phyloP scores from a whole-genome alignment of 805 yeast species.

The Ogataea pini region DNA sequence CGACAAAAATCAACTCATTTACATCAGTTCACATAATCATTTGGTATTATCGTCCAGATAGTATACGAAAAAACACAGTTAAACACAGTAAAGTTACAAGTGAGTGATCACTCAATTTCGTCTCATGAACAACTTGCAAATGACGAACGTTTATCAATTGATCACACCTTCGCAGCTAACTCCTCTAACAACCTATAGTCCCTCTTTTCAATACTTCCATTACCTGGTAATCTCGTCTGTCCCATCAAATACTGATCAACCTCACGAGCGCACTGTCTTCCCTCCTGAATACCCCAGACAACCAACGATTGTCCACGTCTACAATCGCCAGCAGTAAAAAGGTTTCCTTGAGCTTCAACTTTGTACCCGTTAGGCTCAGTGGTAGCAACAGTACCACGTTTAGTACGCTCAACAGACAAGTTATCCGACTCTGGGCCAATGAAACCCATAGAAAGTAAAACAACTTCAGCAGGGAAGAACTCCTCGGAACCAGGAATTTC shows the following conservation, averaged over 20 bases:
- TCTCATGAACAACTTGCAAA: too few species aligned
- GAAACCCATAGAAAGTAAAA: conserved; percentile 94
- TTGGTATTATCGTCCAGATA: background rate
- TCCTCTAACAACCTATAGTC: conserved; percentile 76
- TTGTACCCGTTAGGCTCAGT: conserved; percentile 63
- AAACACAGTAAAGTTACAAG: too few species aligned
- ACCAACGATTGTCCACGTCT: conserved; percentile 97
- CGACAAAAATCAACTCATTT: too few species aligned
- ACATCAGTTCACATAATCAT: background rate
- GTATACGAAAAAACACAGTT: background rate
- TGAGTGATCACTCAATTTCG: background rate
- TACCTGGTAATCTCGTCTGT: conserved; percentile 82
- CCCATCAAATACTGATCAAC: conserved; percentile 83
- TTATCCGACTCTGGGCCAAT: conserved; percentile 92
- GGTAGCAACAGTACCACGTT: conserved; percentile 82
- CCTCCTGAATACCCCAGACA: conserved; percentile 99
- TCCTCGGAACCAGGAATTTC: conserved; percentile 96
- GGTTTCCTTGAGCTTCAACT: conserved; percentile 60
- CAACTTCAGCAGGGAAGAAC: conserved; percentile 91
- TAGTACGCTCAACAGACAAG: conserved; percentile 65
- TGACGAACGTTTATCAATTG: too few species aligned
- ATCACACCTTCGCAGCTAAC: conserved; percentile 61
- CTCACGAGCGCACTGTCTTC: conserved; percentile 96
- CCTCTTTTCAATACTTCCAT: conserved; percentile 89
- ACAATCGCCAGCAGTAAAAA: conserved; percentile 98